These are phyloP conservation scores for Cercospora beticola DNA, from an alignment of 2,329 filamentous ascomycete genomes.

Conservation along the genomic window DNA sequence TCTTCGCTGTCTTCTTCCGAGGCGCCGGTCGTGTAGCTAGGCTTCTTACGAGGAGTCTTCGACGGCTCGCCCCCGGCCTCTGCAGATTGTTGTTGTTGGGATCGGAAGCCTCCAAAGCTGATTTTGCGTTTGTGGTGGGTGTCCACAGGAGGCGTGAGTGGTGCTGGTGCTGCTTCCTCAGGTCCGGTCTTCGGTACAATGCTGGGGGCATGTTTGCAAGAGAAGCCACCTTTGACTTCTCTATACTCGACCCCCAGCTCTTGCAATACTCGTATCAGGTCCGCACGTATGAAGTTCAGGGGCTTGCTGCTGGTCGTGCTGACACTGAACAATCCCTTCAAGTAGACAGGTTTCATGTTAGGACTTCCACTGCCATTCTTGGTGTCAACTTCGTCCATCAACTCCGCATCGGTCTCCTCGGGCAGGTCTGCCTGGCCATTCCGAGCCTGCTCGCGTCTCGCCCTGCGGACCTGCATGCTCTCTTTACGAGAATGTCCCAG, in stretches of 20 bases:
- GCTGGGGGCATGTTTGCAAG: constrained; percentile 82
- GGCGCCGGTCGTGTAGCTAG: constrained; percentile 72
- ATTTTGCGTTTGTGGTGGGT: constrained; percentile 72
- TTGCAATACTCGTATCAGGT: constrained; percentile 86
- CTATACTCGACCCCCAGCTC: constrained; percentile 86
- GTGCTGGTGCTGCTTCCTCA: constrained; percentile 44
- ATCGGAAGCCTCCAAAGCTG: constrained; percentile 73
- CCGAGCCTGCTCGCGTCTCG: constrained; percentile 54
- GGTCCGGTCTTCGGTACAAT: constrained; percentile 71
- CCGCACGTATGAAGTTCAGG: constrained; percentile 76
- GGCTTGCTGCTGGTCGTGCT: constrained; percentile 94
- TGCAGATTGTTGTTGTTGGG: constrained; percentile 36
- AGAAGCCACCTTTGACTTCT: constrained; percentile 92
- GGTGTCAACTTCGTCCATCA: constrained; percentile 56
- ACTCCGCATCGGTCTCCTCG: constrained; percentile 85
- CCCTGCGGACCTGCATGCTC: constrained; percentile 84
- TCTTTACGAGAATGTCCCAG: constrained; percentile 85
- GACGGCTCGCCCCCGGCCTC: constrained; percentile 59
- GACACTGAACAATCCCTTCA: constrained; percentile 96
- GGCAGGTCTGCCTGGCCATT: constrained; percentile 68
- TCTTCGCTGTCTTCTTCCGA: constrained; percentile 44
- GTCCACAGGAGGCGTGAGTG: constrained; percentile 48
- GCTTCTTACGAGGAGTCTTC: constrained; percentile 60
- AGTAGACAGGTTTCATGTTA: constrained; percentile 86
- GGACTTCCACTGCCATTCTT: constrained; percentile 55